Percentiles rank a stretch among this genome's conserved stretches.
Evolutionary conservation across 1,284 basidiomycete species (phyloP).

Genomic region (Chondrostereum purpureum): DNA sequence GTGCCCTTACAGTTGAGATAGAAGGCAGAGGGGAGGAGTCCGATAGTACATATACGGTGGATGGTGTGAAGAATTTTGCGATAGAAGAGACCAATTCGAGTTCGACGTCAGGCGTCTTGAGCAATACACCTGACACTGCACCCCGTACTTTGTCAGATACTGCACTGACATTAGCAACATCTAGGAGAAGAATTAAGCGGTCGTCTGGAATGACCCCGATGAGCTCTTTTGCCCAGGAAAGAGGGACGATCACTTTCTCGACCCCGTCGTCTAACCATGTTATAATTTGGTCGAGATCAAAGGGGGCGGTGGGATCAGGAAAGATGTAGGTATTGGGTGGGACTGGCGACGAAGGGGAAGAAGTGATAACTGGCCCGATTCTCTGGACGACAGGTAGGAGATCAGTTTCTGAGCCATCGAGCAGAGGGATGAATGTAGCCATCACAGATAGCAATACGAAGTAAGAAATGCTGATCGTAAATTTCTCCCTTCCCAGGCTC

Average conservation of each 20-base stretch:
- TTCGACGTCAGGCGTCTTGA: constrained; percentile 64
- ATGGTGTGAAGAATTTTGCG: constrained; percentile 64
- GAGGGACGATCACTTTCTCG: constrained; percentile 70
- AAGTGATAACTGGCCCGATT: constrained; percentile 69
- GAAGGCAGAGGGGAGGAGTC: constrained; percentile 40
- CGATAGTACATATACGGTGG: constrained; percentile 58
- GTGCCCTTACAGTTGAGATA: constrained; percentile 46
- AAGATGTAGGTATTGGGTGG: constrained; percentile 42
- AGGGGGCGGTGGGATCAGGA: constrained; percentile 43
- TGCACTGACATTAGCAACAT: constrained; percentile 65
- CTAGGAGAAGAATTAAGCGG: constrained; percentile 69
- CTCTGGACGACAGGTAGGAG: constrained; percentile 61
- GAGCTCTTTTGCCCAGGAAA: constrained; percentile 58
- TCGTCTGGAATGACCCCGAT: constrained; percentile 66
- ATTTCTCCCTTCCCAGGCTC: no score
- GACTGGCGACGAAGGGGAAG: constrained; percentile 23
- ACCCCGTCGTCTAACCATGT: constrained; percentile 71
- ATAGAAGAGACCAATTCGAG: constrained; percentile 68
- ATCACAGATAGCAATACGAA: constrained; percentile 23
- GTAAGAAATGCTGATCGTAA: not conserved
- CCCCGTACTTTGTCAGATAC: constrained; percentile 67
- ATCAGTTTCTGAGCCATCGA: constrained; percentile 39
- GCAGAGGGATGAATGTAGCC: constrained; percentile 56
- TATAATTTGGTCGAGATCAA: constrained; percentile 52
- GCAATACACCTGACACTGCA: constrained; percentile 70